Evolutionary conservation across 768 basidiomycete genomes (phyloP).

Genomic region (Wakefieldia striispora): DNA sequence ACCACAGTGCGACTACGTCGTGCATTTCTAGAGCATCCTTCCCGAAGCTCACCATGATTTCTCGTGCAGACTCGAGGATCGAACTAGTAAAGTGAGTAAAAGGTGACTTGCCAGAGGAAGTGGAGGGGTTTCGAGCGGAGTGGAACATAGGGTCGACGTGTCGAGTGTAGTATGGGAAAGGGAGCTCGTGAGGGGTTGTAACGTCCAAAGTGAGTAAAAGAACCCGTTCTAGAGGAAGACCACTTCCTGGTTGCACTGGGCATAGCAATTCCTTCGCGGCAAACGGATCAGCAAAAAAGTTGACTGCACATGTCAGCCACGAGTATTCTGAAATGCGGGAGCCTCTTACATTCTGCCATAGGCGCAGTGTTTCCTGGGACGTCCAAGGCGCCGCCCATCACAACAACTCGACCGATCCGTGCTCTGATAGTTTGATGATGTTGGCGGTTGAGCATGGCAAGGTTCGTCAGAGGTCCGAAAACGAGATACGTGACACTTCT

Average conservation of each 20-base stretch:
- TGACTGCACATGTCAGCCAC: conserved; percentile 47
- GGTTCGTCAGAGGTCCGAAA: conserved; percentile 77
- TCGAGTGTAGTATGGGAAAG: conserved; percentile 60
- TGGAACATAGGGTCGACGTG: conserved; percentile 63
- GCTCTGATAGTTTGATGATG: conserved; percentile 52
- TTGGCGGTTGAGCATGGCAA: conserved; percentile 61
- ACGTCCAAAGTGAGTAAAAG: conserved; percentile 77
- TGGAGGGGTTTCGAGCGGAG: conserved; percentile 48
- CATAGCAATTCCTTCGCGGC: conserved; percentile 71
- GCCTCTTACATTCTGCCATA: conserved; percentile 73
- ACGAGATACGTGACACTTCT: conserved; percentile 67
- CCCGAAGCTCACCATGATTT: conserved; percentile 76
- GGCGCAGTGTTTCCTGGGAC: conserved; percentile 86
- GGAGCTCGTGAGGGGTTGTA: conserved; percentile 75
- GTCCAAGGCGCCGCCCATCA: conserved; percentile 94
- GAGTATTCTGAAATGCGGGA: background rate
- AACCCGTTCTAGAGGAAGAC: conserved; percentile 65
- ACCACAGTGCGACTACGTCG: conserved; percentile 89
- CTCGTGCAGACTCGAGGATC: conserved; percentile 70
- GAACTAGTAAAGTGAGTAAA: conserved; percentile 76
- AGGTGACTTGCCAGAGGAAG: conserved; percentile 47
- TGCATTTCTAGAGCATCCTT: conserved; percentile 89
- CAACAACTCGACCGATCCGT: conserved; percentile 71
- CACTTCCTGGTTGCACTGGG: conserved; percentile 35
- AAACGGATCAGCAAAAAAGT: conserved; percentile 85